phyloP scores from a whole-genome alignment of 2,329 filamentous ascomycete species.

The Fusarium vanettenii region DNA sequence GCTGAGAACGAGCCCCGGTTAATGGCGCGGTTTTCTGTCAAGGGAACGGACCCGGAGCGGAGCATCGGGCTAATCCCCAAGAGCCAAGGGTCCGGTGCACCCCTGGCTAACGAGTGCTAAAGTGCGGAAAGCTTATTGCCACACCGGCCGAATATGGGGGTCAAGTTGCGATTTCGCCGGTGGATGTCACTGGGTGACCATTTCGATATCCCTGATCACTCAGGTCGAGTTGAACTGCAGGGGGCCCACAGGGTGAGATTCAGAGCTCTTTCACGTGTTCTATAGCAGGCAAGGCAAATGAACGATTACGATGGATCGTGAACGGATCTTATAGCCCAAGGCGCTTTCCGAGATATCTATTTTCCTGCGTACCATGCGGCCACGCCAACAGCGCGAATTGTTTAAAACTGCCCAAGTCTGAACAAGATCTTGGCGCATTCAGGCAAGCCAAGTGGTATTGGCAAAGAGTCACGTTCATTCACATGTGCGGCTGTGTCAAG shows the following conservation, averaged over 20 bases:
- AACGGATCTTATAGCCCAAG: neutral
- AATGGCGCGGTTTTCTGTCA: constrained; percentile 4
- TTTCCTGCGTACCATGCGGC: no score
- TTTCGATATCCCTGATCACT: neutral
- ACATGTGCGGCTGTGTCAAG: neutral
- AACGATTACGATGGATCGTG: neutral
- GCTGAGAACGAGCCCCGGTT: neutral
- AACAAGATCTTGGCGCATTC: neutral
- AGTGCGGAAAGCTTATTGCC: neutral
- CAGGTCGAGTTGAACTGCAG: neutral
- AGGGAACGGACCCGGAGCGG: constrained; percentile 3
- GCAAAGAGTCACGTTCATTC: neutral
- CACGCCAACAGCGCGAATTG: neutral
- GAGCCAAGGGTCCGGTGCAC: neutral
- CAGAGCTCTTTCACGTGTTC: neutral
- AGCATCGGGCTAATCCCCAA: neutral
- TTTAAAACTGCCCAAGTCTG: neutral
- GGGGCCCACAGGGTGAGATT: neutral
- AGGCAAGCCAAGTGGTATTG: neutral
- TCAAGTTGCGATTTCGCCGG: neutral
- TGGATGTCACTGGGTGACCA: neutral
- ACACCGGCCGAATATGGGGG: neutral
- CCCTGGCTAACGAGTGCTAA: constrained; percentile 4
- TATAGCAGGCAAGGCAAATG: neutral
- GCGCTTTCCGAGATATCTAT: neutral